Evolutionary conservation across 805 yeast genomes (phyloP), one percentile per base, ranked within the genome.

Genomic region (Nakazawaea peltata): DNA sequence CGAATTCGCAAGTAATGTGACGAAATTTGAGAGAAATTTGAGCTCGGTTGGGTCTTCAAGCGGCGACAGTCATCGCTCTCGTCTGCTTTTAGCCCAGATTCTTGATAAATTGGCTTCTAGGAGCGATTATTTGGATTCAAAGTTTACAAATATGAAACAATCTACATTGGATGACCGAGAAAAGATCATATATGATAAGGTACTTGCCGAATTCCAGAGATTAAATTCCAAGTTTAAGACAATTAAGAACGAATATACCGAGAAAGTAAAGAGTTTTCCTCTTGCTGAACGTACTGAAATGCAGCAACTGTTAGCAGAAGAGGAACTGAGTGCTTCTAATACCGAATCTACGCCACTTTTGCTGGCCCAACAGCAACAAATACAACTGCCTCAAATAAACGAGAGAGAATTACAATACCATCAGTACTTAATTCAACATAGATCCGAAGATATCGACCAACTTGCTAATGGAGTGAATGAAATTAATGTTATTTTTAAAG

Each of bases 401-500:
- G 68, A 69, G 41, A 63, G 77, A 19, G 75, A 80, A 33, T 50
- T 81, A 16, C 81, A 75, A 43, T 75, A 77, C 42, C 90, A 83
- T 46, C 47, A 72, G 1, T 53, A 77, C 1, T 55, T 82, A 4
- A 76, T 87, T 2, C 74, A 77, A 38, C 90, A 85, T 48, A 62
- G 96, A 37, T 78, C 81, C 35, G 60, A 72, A 17, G 92, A 85
- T 42, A 81, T 88, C 22, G 63, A 67, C 21, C 77, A 74, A 41
- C 79, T 87, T 7, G 77, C 81, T 28, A 74, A 74, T 28, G 94
- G 95, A 0, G 85, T 87, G 9, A 71, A 68, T 35, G 96, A 88
- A 44, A 84, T 88, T 28, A 87, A 88, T 54, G 69, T 86, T 8
- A 87, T 88, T 4, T 87, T 86, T 54, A 76, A 77, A 44, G 95